Evolutionary conservation across 805 yeast genomes (phyloP).

Genomic region (Zygosaccharomyces kombuchaensis): DNA sequence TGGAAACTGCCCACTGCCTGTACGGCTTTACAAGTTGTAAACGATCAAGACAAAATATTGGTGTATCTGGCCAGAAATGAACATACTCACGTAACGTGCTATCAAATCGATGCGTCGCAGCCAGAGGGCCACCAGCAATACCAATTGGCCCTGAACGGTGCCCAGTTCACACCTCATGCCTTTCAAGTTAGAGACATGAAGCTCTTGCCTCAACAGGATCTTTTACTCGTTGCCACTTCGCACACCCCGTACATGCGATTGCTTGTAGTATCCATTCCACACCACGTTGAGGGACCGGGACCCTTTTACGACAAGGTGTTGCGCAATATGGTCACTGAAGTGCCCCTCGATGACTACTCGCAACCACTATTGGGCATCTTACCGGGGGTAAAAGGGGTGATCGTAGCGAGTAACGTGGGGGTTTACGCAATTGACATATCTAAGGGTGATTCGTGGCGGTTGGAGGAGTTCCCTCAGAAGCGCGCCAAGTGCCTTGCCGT

Average conservation of each 20-base stretch:
- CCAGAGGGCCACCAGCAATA: conserved; percentile 2
- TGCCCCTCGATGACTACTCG: conserved; percentile 29
- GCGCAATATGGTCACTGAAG: conserved; percentile 28
- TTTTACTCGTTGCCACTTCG: conserved; percentile 63
- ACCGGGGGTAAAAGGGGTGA: conserved; percentile 17
- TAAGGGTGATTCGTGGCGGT: conserved; percentile 29
- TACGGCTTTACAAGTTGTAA: conserved; percentile 44
- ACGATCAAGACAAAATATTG: conserved; percentile 22
- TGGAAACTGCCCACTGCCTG: conserved; percentile 47
- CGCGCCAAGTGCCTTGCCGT: conserved; percentile 28
- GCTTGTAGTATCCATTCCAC: conserved; percentile 48
- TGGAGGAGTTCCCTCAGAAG: conserved; percentile 28
- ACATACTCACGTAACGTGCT: conserved; percentile 52
- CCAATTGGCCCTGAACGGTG: conserved; percentile 59
- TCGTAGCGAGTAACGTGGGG: conserved; percentile 29
- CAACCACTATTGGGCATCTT: conserved; percentile 27
- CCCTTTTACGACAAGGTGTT: conserved; percentile 27
- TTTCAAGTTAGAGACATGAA: conserved; percentile 39
- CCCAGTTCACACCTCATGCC: conserved; percentile 61
- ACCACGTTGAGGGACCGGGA: conserved; percentile 1
- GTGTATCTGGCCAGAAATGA: conserved; percentile 57
- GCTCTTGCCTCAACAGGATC: conserved; percentile 8
- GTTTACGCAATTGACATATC: conserved; percentile 28
- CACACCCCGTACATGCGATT: conserved; percentile 75
- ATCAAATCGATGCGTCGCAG: conserved; percentile 15